Conservation (phyloP, 2,329 filamentous ascomycete species). For the Paecilomyces formosus region DNA sequence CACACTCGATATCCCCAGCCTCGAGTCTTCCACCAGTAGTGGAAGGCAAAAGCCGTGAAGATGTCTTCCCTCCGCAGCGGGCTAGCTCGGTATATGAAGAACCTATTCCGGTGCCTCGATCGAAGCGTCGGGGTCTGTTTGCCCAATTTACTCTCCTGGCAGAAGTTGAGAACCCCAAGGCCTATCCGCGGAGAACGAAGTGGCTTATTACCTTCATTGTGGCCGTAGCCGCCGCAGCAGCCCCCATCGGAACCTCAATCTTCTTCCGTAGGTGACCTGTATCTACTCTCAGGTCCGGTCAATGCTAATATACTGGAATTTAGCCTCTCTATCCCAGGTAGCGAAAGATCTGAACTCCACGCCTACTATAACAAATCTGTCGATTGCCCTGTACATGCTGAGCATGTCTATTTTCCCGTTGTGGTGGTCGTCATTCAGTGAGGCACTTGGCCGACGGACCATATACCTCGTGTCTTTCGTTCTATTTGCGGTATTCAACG, state of each 20-base stretch:
- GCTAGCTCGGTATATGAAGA: constrained; percentile 19
- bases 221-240: constrained; percentile 66
- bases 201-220: constrained; percentile 78
- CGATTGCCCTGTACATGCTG: constrained; percentile 74
- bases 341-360: constrained; percentile 54
- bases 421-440: constrained; percentile 81
- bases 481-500: constrained; percentile 63
- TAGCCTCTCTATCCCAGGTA: constrained; percentile 63
- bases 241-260: constrained; percentile 77
- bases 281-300: neutral
- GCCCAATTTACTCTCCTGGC: constrained; percentile 64
- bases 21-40: constrained; percentile 12
- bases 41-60: constrained; percentile 11
- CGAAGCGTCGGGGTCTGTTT: constrained; percentile 63
- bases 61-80: constrained; percentile 6
- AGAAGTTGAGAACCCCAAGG: constrained; percentile 68
- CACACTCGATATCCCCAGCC: constrained; percentile 10
- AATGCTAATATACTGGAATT: neutral
- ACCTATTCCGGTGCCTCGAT: constrained; percentile 43
- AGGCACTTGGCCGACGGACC: constrained; percentile 61
- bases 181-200: constrained; percentile 68
- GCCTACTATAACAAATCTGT: constrained; percentile 63
- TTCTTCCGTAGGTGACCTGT: constrained; percentile 60
- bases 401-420: constrained; percentile 76
- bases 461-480: constrained; percentile 71